phyloP scores from a whole-genome alignment of 2,329 filamentous ascomycete genomes.

The Ceratocystis eucalypticola region DNA sequence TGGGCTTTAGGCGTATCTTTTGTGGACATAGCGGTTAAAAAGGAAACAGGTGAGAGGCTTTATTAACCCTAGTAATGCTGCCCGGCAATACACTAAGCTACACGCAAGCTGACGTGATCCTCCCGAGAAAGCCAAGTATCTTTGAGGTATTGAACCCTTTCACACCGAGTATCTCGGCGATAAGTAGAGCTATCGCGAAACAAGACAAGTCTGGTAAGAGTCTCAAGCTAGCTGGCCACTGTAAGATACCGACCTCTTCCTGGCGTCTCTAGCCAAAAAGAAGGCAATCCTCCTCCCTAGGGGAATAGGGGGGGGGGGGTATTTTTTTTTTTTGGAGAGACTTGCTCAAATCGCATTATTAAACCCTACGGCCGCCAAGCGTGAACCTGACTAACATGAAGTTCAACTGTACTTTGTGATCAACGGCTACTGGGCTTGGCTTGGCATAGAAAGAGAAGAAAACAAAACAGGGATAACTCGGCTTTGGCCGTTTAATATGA shows the following conservation, averaged over 20 bases:
- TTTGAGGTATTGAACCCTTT: conserved; percentile 4
- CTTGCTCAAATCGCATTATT: too few relatives aligned
- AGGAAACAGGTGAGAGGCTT: background rate
- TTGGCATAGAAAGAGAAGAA: background rate
- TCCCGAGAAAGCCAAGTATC: conserved; percentile 5
- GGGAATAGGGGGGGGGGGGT: too few relatives aligned
- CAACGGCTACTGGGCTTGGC: background rate
- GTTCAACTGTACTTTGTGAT: background rate
- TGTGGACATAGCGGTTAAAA: background rate
- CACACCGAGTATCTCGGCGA: background rate
- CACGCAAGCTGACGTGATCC: conserved; percentile 3
- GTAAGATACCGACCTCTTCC: background rate
- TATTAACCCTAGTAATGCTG: background rate
- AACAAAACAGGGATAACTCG: background rate
- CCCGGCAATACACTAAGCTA: background rate
- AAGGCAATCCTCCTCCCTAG: too few relatives aligned
- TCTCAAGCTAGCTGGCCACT: background rate
- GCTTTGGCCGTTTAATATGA: background rate
- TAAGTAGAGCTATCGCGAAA: background rate
- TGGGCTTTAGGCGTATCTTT: background rate
- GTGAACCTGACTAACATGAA: background rate
- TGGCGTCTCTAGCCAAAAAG: background rate
- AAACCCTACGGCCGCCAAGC: background rate
- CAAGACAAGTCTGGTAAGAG: background rate
- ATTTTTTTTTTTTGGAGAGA: too few relatives aligned